Conservation (phyloP, 2,329 filamentous ascomycete species). For the Claviceps sp. region DNA sequence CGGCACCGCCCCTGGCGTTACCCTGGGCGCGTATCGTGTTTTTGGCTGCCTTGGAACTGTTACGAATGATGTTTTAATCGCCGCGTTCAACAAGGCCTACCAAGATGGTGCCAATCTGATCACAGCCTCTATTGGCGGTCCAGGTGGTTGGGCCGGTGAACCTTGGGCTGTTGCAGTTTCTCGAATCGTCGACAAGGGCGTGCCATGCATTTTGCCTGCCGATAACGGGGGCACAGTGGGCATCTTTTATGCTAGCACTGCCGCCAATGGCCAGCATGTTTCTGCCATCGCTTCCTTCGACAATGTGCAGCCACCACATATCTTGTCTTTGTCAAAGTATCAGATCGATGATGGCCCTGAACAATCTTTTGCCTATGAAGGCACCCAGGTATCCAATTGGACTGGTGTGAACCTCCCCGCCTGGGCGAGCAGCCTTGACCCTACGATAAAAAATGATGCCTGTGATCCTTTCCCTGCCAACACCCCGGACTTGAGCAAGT, state of each 20-base stretch:
- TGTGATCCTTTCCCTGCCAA: conserved; percentile 38
- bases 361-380: conserved; percentile 28
- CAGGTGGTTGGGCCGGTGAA: conserved; percentile 38
- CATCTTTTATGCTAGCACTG: conserved; percentile 35
- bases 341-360: conserved; percentile 21
- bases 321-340: conserved; percentile 30
- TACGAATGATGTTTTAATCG: conserved; percentile 42
- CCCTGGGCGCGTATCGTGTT: conserved; percentile 41
- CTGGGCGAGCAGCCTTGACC: conserved; percentile 36
- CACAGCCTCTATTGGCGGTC: conserved; percentile 38
- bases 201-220: conserved; percentile 38
- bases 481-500: conserved; percentile 42
- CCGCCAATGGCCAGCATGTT: conserved; percentile 32
- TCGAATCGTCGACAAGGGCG: conserved; percentile 39
- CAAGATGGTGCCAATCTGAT: conserved; percentile 47
- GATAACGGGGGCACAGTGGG: conserved; percentile 35
- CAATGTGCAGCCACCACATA: conserved; percentile 27
- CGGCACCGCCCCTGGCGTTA: conserved; percentile 43
- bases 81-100: conserved; percentile 45
- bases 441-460: conserved; percentile 31
- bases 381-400: conserved; percentile 29
- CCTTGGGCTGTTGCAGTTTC: conserved; percentile 36
- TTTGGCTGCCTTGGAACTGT: conserved; percentile 40
- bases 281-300: conserved; percentile 37
- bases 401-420: conserved; percentile 31